Conservation (phyloP, 2,329 filamentous ascomycete species). For the Colletotrichum sidae region DNA sequence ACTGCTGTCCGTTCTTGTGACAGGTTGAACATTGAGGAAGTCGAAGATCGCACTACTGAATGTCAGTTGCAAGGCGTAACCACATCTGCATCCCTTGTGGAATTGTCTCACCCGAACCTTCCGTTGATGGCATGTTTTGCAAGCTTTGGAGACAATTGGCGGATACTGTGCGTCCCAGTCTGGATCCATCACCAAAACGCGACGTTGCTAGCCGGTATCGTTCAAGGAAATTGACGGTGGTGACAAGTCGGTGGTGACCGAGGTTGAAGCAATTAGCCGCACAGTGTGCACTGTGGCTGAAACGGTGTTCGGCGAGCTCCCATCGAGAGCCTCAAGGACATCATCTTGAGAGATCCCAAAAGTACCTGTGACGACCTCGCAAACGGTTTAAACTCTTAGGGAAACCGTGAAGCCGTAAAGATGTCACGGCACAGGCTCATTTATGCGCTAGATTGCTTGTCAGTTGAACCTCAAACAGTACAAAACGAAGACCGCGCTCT, state of each 20-base stretch:
- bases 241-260: constrained; percentile 7
- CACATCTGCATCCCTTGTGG: neutral
- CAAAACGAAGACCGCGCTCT: too few relatives aligned
- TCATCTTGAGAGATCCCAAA: too few relatives aligned
- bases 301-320: too few relatives aligned
- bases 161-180: constrained; percentile 23
- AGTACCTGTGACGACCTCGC: too few relatives aligned
- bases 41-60: constrained; percentile 42
- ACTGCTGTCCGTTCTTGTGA: constrained; percentile 32
- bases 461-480: too few relatives aligned
- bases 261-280: neutral
- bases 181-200: constrained; percentile 15
- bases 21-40: constrained; percentile 41
- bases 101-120: constrained; percentile 41
- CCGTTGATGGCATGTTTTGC: constrained; percentile 36
- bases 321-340: too few relatives aligned
- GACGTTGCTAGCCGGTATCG: neutral
- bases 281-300: too few relatives aligned
- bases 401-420: too few relatives aligned
- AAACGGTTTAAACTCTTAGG: neutral
- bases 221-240: neutral
- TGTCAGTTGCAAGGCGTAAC: neutral
- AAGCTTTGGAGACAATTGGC: constrained; percentile 35
- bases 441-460: too few relatives aligned
- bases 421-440: too few relatives aligned